These are phyloP conservation scores for Tulasnella sp. DNA, from an alignment of 768 basidiomycete genomes.

Conservation along the genomic window DNA sequence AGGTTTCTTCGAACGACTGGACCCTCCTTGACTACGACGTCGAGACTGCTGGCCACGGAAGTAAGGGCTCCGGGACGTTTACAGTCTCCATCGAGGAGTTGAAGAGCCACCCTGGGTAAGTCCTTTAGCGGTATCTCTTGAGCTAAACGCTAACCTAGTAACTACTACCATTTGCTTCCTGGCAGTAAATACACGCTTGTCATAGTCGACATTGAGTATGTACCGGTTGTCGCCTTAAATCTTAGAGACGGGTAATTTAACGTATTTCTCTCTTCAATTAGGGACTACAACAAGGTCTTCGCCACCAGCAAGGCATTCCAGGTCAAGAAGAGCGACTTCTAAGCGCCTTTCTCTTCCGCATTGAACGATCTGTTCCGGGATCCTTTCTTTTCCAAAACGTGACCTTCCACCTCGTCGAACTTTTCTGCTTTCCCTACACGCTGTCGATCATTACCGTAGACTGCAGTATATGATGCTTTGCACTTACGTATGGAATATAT, in stretches of 20 bases:
- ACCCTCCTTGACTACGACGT: not conserved
- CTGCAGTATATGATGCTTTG: not conserved
- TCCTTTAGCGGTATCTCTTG: not conserved
- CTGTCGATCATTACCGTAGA: too few relatives aligned
- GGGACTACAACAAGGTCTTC: not conserved
- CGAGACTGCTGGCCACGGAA: not conserved
- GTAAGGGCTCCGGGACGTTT: not conserved
- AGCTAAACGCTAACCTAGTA: too few relatives aligned
- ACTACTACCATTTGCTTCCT: not conserved
- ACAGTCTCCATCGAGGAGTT: not conserved
- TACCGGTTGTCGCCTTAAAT: too few relatives aligned
- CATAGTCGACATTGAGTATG: not conserved
- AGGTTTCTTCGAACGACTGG: not conserved
- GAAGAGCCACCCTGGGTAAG: not conserved
- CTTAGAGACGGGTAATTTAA: too few relatives aligned
- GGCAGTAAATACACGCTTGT: not conserved
- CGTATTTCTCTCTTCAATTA: not conserved
- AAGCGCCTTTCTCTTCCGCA: not conserved
- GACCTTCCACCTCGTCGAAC: too few relatives aligned
- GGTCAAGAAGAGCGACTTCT: conserved; percentile 8
- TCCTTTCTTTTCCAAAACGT: too few relatives aligned
- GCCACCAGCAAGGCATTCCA: not conserved
- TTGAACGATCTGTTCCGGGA: too few relatives aligned
- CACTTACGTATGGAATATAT: too few relatives aligned
- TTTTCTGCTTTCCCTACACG: too few relatives aligned